Evolutionary conservation across 1,139 yeast species (phyloP).

Genomic region (Geotrichum reessii): DNA sequence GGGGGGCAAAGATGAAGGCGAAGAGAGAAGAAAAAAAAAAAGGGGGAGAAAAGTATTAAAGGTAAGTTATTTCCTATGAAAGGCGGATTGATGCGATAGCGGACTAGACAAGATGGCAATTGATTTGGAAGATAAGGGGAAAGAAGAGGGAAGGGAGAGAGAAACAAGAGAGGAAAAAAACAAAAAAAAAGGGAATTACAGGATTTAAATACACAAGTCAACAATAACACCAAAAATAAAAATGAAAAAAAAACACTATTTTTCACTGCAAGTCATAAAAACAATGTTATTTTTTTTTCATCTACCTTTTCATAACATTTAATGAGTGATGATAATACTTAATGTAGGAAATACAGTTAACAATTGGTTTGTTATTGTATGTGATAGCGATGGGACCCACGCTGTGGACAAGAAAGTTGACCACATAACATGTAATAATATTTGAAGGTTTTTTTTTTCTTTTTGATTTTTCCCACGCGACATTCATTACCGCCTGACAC

Average conservation of each 20-base stretch:
- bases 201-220: not conserved
- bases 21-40: not conserved
- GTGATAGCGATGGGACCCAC: too few relatives aligned
- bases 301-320: too few relatives aligned
- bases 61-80: not conserved
- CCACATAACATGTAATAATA: too few relatives aligned
- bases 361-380: too few relatives aligned
- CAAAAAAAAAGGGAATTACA: not conserved
- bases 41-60: not conserved
- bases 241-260: not conserved
- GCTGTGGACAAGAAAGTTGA: too few relatives aligned
- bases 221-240: too few relatives aligned
- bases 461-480: not conserved
- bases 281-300: too few relatives aligned
- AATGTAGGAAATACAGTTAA: too few relatives aligned
- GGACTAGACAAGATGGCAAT: not conserved
- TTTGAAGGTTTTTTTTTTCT: not conserved
- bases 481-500: too few relatives aligned
- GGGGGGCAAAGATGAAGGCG: too few relatives aligned
- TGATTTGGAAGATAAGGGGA: not conserved
- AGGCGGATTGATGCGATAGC: not conserved
- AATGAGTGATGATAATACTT: too few relatives aligned
- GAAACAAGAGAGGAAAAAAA: not conserved
- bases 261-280: not conserved
- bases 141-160: not conserved